These are phyloP conservation scores for Auxenochlorella pyrenoidosa DNA, from an alignment of 139 green algal species.

Conservation along the genomic window DNA sequence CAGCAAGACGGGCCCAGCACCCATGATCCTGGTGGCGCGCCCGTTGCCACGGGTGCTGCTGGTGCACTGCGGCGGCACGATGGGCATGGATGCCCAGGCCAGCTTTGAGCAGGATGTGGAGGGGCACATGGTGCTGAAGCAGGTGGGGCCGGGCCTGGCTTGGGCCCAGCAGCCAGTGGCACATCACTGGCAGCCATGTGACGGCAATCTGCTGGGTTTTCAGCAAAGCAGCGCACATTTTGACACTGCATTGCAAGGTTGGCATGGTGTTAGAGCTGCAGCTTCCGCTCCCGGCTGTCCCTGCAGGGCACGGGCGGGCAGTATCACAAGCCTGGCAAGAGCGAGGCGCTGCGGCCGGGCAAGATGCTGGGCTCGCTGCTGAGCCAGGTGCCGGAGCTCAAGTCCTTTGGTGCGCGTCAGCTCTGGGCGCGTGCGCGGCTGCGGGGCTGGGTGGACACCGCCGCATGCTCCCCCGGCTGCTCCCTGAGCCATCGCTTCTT, in stretches of 20 bases:
- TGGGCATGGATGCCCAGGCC: slow-evolving; percentile 80
- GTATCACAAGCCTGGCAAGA: slow-evolving; percentile 24
- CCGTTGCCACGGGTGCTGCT: slow-evolving; percentile 82
- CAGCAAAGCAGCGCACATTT: neutral
- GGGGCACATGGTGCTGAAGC: slow-evolving; percentile 52
- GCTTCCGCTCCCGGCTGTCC: no score
- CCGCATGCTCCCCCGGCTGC: no score
- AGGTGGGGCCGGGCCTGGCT: slow-evolving; percentile 30
- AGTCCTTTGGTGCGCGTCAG: slow-evolving; percentile 54
- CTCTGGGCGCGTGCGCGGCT: no score
- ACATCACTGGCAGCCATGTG: no score
- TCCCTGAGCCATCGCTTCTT: no score
- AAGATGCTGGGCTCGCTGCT: slow-evolving; percentile 65
- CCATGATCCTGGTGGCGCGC: slow-evolving; percentile 57
- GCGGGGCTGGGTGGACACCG: no score
- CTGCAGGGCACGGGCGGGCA: slow-evolving; percentile 70
- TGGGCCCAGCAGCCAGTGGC: no score
- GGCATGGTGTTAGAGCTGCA: no score
- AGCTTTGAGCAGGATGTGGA: slow-evolving; percentile 52
- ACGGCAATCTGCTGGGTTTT: neutral
- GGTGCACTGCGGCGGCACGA: slow-evolving; percentile 87
- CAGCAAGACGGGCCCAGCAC: neutral
- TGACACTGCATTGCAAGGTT: no score
- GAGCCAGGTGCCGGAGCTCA: slow-evolving; percentile 83
- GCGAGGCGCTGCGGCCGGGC: slow-evolving; percentile 48